Base-by-base conservation (phyloP, 352 stramenopile genomes). In the Phytophthora agathidicida region DNA sequence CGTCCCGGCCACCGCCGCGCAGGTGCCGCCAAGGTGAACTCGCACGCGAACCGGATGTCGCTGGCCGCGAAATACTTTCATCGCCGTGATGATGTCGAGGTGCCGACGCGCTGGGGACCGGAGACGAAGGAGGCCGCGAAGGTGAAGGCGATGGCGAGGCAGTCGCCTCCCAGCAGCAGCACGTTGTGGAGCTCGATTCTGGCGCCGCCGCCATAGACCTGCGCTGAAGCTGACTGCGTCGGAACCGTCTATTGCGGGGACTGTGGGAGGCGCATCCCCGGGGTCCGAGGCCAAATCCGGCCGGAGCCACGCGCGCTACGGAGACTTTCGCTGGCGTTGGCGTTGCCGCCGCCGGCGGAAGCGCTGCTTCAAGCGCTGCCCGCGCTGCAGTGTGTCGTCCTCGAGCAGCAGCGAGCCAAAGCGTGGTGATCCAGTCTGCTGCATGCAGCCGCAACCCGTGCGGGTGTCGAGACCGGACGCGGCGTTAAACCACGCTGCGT, bases 171-270 rank as follows among this genome's bases (percentile, higher is more conserved):
- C n/a, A n/a, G n/a, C n/a, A n/a, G n/a, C n/a, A n/a, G n/a, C n/a
- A n/a, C n/a, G n/a, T n/a, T n/a, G 16, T 28, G 19, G 11, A 50
- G 28, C 43, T 20, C 20, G 7, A 30, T 24, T 19, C 24, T 5
- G 17, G n/a, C 7, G 5, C 7, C 39, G 20, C n/a, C 27, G 26
- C 38, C 30, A 52, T 44, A 51, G 46, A 42, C 17, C 20, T 17
- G 37, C 46, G 38, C 14, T 26, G 20, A 38, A 39, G 14, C 51
- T 13, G 16, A 45, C 26, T 24, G 41, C 16, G 42, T 41, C 32
- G 36, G 58, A 67, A 67, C 58, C 28, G 58, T 61, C 58, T 62
- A 46, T 46, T 55, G 57, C 56, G 20, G 55, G 24, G 41, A 67
- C 35, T 36, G 49, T 67, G 58, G 58, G 58, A 67, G 58, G 35